Evolutionary conservation across 768 basidiomycete genomes (phyloP).

Genomic region (Lentinula edodes): DNA sequence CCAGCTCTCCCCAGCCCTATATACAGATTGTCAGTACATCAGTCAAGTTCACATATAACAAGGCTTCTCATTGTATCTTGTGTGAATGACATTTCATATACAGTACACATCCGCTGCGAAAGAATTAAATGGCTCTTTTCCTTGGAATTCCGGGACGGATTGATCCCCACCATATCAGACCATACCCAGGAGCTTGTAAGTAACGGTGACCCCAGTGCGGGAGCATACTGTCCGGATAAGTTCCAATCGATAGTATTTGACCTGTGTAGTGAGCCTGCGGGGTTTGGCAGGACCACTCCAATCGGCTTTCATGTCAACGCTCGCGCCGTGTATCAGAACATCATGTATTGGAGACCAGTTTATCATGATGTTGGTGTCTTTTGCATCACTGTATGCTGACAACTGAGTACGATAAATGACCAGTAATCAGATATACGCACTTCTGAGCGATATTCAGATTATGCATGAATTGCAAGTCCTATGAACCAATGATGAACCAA

Average conservation of each 20-base stretch:
- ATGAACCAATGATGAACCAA: constrained; percentile 10
- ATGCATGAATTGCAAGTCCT: constrained; percentile 23
- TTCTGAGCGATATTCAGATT: constrained; percentile 19
- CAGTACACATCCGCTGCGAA: constrained; percentile 41
- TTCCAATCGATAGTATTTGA: constrained; percentile 27
- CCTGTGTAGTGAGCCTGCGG: constrained; percentile 19
- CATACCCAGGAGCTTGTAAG: constrained; percentile 24
- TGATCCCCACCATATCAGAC: constrained; percentile 35
- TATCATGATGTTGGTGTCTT: constrained; percentile 4
- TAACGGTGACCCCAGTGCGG: constrained; percentile 16
- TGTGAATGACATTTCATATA: constrained; percentile 30
- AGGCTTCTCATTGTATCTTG: not conserved
- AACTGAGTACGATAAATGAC: constrained; percentile 19
- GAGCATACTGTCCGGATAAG: constrained; percentile 21
- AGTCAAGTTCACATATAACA: too few relatives aligned
- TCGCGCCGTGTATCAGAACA: not conserved
- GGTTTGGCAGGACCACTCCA: constrained; percentile 9
- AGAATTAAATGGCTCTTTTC: constrained; percentile 23
- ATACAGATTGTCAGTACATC: not conserved
- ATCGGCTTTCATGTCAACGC: constrained; percentile 4
- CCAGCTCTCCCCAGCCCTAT: not conserved
- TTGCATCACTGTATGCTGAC: constrained; percentile 7
- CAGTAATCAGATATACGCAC: constrained; percentile 13
- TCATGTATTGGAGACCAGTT: not conserved
- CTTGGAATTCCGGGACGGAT: constrained; percentile 30